Evolutionary conservation across 192 early-diverging fungal genomes (phyloP).

Genomic region (Coemansia sp.): DNA sequence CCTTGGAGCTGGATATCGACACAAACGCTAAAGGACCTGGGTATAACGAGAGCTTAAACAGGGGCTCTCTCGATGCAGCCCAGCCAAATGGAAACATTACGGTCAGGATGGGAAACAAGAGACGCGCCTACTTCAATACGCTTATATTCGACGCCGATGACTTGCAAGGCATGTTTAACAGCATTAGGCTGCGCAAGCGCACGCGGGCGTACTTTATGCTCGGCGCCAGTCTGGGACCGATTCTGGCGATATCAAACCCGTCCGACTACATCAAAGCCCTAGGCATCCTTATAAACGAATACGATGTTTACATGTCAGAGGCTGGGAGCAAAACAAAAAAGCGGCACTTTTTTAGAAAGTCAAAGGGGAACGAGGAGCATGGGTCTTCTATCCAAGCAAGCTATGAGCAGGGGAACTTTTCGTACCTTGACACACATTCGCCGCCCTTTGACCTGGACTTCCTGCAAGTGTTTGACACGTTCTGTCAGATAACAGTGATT

Average conservation of each 20-base stretch:
- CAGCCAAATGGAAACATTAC: neutral
- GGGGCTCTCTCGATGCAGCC: neutral
- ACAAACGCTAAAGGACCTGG: slow-evolving; percentile 2
- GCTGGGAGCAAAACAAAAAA: slow-evolving; percentile 47
- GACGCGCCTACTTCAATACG: slow-evolving; percentile 50
- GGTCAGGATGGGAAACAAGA: slow-evolving; percentile 12
- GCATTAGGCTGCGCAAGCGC: slow-evolving; percentile 49
- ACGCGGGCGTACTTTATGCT: slow-evolving; percentile 66
- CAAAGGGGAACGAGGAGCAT: slow-evolving; percentile 44
- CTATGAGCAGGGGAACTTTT: slow-evolving; percentile 50
- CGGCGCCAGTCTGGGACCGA: slow-evolving; percentile 64
- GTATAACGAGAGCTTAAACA: neutral
- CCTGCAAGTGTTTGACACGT: slow-evolving; percentile 67
- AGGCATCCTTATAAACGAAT: slow-evolving; percentile 63
- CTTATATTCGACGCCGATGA: slow-evolving; percentile 49
- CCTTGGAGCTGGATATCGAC: slow-evolving; percentile 21
- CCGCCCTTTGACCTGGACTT: slow-evolving; percentile 69
- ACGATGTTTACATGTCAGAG: slow-evolving; percentile 51
- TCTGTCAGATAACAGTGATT: slow-evolving; percentile 63
- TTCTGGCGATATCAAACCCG: slow-evolving; percentile 64
- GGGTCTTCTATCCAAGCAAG: slow-evolving; percentile 25
- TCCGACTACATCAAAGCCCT: slow-evolving; percentile 66
- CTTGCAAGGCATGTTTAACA: slow-evolving; percentile 49
- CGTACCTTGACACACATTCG: slow-evolving; percentile 53
- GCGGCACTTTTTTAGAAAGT: slow-evolving; percentile 53